Conservation (phyloP, 2,329 filamentous ascomycete genomes). For the Penicillium psychrosexuale region DNA sequence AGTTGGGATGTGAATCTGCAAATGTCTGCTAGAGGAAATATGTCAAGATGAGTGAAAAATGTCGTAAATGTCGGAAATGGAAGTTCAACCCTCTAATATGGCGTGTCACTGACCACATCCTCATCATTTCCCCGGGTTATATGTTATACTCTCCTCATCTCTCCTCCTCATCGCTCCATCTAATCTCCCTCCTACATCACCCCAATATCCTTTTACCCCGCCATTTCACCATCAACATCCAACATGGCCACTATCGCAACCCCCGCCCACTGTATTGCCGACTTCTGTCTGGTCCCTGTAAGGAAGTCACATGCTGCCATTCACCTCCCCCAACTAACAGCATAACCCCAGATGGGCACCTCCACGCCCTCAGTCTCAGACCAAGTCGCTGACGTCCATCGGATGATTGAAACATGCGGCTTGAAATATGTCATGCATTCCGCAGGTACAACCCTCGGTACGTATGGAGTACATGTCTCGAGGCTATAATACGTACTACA, state of each 20-base stretch:
- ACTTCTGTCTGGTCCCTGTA: constrained; percentile 88
- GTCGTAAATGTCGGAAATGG: no score
- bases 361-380: constrained; percentile 70
- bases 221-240: not conserved
- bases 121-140: not conserved
- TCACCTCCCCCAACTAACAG: not conserved
- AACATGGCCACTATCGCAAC: constrained; percentile 48
- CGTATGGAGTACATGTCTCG: constrained; percentile 30
- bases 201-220: not conserved
- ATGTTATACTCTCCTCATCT: not conserved
- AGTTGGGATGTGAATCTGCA: no score
- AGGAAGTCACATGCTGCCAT: not conserved
- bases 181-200: not conserved
- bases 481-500: not conserved
- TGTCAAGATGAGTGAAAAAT: no score
- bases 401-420: constrained; percentile 74
- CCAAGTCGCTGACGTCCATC: constrained; percentile 86
- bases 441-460: constrained; percentile 88
- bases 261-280: constrained; percentile 73
- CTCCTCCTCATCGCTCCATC: not conserved
- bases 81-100: not conserved
- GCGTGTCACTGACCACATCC: constrained; percentile 3
- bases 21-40: no score
- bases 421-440: constrained; percentile 87
- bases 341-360: constrained; percentile 66